Conservation (phyloP, 768 basidiomycete genomes). For the Lactarius pseudohatsudake region DNA sequence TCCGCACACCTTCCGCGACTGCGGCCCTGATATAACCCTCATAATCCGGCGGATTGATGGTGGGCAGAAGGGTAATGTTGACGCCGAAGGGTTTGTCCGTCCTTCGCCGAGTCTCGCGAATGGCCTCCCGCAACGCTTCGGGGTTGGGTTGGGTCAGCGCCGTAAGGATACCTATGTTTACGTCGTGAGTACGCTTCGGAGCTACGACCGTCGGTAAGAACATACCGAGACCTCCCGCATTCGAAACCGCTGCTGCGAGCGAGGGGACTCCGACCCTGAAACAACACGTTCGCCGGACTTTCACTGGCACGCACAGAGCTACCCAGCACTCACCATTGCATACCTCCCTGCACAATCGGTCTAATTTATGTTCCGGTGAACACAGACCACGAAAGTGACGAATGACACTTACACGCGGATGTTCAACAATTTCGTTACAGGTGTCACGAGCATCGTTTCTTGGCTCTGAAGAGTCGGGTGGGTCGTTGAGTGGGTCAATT, state of each 20-base stretch:
- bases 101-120: conserved; percentile 68
- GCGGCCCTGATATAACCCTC: conserved; percentile 78
- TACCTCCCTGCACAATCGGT: conserved; percentile 83
- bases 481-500: background rate
- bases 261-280: conserved; percentile 75
- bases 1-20: conserved; percentile 81
- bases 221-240: conserved; percentile 78
- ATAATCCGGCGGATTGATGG: conserved; percentile 90
- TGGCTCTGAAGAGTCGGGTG: background rate
- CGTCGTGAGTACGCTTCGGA: background rate
- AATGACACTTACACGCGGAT: conserved; percentile 58
- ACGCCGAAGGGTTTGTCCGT: conserved; percentile 81
- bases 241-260: conserved; percentile 75
- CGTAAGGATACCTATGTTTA: conserved; percentile 65
- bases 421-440: conserved; percentile 61
- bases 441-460: conserved; percentile 46
- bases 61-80: conserved; percentile 84
- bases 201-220: conserved; percentile 13
- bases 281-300: conserved; percentile 13
- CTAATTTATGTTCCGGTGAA: conserved; percentile 38
- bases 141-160: conserved; percentile 88
- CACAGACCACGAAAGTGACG: background rate
- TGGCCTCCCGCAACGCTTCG: conserved; percentile 74
- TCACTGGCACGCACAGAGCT: background rate
- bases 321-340: conserved; percentile 69